phyloP scores from a whole-genome alignment of 331 rosid genomes.

The Stylosanthes scabra region DNA sequence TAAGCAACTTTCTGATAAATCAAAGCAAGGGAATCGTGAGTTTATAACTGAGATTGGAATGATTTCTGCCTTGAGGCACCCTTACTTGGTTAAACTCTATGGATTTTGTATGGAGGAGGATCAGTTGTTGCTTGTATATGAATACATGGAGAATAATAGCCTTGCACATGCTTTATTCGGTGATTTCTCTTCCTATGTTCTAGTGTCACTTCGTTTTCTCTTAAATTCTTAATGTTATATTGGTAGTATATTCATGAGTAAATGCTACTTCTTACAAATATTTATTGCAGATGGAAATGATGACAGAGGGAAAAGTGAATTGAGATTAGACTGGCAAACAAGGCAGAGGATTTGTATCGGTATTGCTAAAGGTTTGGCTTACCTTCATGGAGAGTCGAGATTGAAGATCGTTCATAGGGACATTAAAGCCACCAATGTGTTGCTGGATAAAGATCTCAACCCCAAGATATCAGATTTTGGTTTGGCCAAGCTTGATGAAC shows the following conservation, averaged over 20 bases:
- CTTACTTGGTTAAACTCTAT: slow-evolving; percentile 60
- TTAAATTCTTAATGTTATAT: not conserved
- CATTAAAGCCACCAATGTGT: slow-evolving; percentile 67
- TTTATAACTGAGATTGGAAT: too few species aligned
- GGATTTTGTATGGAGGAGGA: slow-evolving; percentile 66
- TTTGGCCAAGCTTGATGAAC: slow-evolving; percentile 74
- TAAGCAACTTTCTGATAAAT: slow-evolving; percentile 67
- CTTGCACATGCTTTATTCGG: not conserved
- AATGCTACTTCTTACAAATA: not conserved
- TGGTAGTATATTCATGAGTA: not conserved
- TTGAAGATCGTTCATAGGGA: slow-evolving; percentile 74
- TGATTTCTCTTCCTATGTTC: not conserved
- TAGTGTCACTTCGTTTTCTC: not conserved
- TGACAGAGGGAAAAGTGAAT: slow-evolving; percentile 38
- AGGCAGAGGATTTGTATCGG: slow-evolving; percentile 44
- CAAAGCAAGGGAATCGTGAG: slow-evolving; percentile 49
- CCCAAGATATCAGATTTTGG: slow-evolving; percentile 78
- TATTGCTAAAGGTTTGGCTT: slow-evolving; percentile 74
- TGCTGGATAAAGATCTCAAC: slow-evolving; percentile 61
- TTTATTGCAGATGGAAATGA: not conserved
- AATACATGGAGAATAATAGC: slow-evolving; percentile 31
- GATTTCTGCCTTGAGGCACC: slow-evolving; percentile 21
- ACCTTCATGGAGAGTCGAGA: slow-evolving; percentile 74
- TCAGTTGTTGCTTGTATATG: slow-evolving; percentile 58
- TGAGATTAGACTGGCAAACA: slow-evolving; percentile 32